phyloP scores from a whole-genome alignment of 768 basidiomycete genomes.

The Lactarius akahatsu region DNA sequence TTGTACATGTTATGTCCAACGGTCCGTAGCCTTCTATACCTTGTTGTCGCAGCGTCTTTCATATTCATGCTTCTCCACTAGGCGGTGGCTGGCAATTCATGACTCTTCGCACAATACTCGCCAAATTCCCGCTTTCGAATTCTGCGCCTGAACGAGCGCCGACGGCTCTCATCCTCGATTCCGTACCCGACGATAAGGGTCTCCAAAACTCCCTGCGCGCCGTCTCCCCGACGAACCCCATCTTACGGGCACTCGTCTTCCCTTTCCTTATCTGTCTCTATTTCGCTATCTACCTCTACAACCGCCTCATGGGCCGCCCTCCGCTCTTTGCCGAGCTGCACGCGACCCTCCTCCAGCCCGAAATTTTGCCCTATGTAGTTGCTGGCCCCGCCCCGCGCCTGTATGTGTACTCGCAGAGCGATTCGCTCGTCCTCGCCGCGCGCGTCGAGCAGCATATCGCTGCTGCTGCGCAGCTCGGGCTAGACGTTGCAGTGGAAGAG shows the following conservation, averaged over 20 bases:
- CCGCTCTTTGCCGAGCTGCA: constrained; percentile 26
- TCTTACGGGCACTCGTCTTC: constrained; percentile 19
- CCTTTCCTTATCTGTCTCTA: constrained; percentile 28
- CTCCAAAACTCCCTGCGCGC: constrained; percentile 26
- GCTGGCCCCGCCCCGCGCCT: constrained; percentile 20
- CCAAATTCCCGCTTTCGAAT: constrained; percentile 6
- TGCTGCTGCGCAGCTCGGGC: constrained; percentile 17
- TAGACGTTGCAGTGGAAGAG: constrained; percentile 29
- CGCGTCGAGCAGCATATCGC: constrained; percentile 27
- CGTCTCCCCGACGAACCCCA: constrained; percentile 20
- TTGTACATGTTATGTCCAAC: constrained; percentile 31
- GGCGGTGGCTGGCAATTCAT: constrained; percentile 31
- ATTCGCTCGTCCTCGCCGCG: constrained; percentile 21
- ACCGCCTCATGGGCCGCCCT: constrained; percentile 17
- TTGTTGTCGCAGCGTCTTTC: neutral
- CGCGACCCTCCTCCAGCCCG: constrained; percentile 22
- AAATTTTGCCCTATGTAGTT: constrained; percentile 21
- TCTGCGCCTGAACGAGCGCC: constrained; percentile 11
- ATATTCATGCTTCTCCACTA: neutral
- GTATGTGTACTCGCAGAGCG: constrained; percentile 29
- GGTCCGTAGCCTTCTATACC: constrained; percentile 15
- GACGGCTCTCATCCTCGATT: constrained; percentile 29
- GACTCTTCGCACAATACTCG: constrained; percentile 28
- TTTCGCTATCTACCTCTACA: constrained; percentile 24
- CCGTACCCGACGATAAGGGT: constrained; percentile 28